phyloP scores from a whole-genome alignment of 1,139 yeast species.

The Geotrichum aggregatum region DNA sequence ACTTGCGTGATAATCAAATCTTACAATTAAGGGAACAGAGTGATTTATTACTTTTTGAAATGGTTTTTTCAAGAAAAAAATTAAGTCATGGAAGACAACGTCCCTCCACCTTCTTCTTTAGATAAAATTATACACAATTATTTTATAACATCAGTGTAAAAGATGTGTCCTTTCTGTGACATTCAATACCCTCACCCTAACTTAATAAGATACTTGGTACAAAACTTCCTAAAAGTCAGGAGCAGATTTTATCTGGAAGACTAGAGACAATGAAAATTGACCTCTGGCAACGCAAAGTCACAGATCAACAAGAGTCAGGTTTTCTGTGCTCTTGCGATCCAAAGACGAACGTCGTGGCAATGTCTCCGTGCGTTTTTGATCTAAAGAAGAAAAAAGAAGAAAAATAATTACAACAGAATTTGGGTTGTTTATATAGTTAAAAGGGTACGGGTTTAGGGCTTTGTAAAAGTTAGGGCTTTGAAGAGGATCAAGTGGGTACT shows the following conservation, averaged over 20 bases:
- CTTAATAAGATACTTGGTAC: slow-evolving; percentile 35
- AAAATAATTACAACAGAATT: slow-evolving; percentile 17
- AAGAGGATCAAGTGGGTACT: too few species aligned
- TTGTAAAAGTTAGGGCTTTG: slow-evolving; percentile 11
- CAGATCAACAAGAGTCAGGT: slow-evolving; percentile 14
- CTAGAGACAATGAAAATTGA: slow-evolving; percentile 26
- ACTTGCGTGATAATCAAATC: too few species aligned
- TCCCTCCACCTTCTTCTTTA: too few species aligned
- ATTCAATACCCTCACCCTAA: slow-evolving; percentile 38
- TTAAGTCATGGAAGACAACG: background rate
- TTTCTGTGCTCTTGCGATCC: slow-evolving; percentile 8
- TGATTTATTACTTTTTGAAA: background rate
- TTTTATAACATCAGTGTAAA: too few species aligned
- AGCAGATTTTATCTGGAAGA: slow-evolving; percentile 38
- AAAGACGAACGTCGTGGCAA: slow-evolving; percentile 40
- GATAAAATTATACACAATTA: too few species aligned
- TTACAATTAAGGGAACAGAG: too few species aligned
- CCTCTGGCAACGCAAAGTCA: slow-evolving; percentile 40
- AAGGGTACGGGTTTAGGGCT: slow-evolving; percentile 19
- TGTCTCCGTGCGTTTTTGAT: slow-evolving; percentile 37
- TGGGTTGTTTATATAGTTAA: slow-evolving; percentile 12
- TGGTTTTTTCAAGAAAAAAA: background rate
- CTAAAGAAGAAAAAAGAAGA: slow-evolving; percentile 37
- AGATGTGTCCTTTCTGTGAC: slow-evolving; percentile 42
- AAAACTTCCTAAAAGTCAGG: slow-evolving; percentile 43